Percentiles rank a stretch among this genome's conserved stretches.
Conservation (phyloP, 1,284 basidiomycete genomes). For the Phlebopus sp. region DNA sequence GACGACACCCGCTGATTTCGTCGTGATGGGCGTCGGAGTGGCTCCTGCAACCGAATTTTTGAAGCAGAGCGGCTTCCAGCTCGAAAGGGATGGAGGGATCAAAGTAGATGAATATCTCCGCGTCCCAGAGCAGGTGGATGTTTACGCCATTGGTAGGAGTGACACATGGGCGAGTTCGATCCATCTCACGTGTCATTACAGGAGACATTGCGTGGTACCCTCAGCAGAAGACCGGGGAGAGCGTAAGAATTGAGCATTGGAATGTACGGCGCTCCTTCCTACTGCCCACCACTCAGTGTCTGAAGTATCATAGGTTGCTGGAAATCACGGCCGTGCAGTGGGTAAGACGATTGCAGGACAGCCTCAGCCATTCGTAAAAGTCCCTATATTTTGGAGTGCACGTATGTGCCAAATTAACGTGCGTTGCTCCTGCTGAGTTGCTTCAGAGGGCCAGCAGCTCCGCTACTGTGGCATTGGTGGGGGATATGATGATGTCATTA, state of each 20-base stretch:
- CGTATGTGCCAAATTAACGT: conserved; percentile 46
- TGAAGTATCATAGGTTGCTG: conserved; percentile 59
- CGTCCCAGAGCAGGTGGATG: conserved; percentile 57
- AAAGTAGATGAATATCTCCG: conserved; percentile 78
- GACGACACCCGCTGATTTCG: conserved; percentile 72
- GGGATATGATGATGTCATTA: conserved; percentile 69
- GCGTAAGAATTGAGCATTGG: conserved; percentile 85
- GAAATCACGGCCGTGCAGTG: conserved; percentile 83
- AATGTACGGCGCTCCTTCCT: conserved; percentile 49
- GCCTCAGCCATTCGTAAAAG: conserved; percentile 68
- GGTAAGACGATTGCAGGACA: conserved; percentile 72
- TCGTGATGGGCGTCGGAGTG: conserved; percentile 91
- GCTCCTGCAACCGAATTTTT: conserved; percentile 83
- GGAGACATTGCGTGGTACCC: conserved; percentile 87
- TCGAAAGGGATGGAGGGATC: conserved; percentile 81
- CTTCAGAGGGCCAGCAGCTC: conserved; percentile 67
- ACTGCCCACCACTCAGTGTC: conserved; percentile 12
- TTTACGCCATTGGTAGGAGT: conserved; percentile 78
- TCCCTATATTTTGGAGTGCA: conserved; percentile 89
- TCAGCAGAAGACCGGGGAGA: conserved; percentile 51
- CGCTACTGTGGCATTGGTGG: conserved; percentile 78
- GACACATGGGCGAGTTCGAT: not conserved
- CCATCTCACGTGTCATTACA: conserved; percentile 20
- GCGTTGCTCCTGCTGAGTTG: not conserved
- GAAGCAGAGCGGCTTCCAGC: conserved; percentile 62